Base-by-base conservation (phyloP, 352 stramenopile species). In the Pythium dissimile region DNA sequence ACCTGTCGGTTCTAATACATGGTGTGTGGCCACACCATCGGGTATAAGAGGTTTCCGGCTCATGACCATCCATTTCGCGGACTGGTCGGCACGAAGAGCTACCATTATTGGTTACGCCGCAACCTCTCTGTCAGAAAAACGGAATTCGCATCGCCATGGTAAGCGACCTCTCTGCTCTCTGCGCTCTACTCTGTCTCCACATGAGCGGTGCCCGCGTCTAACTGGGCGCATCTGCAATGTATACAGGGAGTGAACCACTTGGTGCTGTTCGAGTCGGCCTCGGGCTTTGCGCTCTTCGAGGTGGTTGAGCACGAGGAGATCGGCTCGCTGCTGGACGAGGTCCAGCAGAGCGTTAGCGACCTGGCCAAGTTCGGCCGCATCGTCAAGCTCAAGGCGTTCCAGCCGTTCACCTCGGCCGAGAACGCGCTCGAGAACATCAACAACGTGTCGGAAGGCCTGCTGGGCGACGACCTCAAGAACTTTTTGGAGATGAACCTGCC, bases 401-500 rank as follows among this genome's bases (percentile, higher is more conserved):
- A 98, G 70, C 97, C 98, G 12, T 99, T 99, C 80, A 98, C 96
- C 62, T 98, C 92, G 28, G 97, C 97, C 0, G 96, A 99, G 75
- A 98, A 99, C 61, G 97, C 97, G 11, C 83, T 99, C 5, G 95
- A 99, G 71, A 99, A 99, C 86, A 98, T 99, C 59, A 99, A 99
- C 76, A 97, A 97, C 58, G 80, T 99, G 34, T 98, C 91, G 55
- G 95, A 98, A 73, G 89, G 97, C 31, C 70, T 98, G 27, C 51
- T 98, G 35, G 84, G 86, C 50, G 86, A 98, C 28, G 89, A 97
- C 67, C 87, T 98, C 39, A 95, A 98, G 68, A 96, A 97, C 71
- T 99, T 99, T 80, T 85, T 99, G 48, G 97, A 99, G 73, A 98
- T 98, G 87, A 99, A 99, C 79, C 66, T 99, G 52, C 97, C 98